A percentile compares a stretch with the other conserved stretches of the same genome.
Evolutionary conservation across 768 basidiomycete genomes (phyloP).

Genomic region (Strobilomyces dryophilus): DNA sequence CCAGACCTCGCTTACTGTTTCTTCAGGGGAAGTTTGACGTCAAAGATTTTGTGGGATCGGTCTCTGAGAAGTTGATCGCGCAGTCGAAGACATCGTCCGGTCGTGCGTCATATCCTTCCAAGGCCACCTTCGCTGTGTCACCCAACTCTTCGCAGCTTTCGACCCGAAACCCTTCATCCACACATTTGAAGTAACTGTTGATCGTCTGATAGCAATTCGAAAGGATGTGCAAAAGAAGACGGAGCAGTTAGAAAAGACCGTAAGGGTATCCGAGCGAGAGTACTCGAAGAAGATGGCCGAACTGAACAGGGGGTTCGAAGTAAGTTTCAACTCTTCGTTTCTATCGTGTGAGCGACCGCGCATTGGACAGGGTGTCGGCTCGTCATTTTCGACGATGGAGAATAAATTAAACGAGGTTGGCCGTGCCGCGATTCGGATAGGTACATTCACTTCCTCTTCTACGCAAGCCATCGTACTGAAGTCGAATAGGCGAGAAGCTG

Average conservation of each 20-base stretch:
- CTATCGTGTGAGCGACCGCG: background rate
- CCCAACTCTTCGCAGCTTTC: conserved; percentile 56
- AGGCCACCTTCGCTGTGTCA: background rate
- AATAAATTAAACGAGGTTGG: conserved; percentile 89
- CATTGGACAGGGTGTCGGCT: conserved; percentile 67
- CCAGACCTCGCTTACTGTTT: conserved; percentile 6
- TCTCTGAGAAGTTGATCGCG: conserved; percentile 85
- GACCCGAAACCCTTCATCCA: conserved; percentile 90
- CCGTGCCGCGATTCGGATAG: conserved; percentile 90
- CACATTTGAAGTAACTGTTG: conserved; percentile 89
- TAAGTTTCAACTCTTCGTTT: conserved; percentile 32
- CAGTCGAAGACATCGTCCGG: conserved; percentile 82
- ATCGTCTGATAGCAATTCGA: conserved; percentile 79
- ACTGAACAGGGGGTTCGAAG: conserved; percentile 91
- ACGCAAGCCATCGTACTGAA: conserved; percentile 2
- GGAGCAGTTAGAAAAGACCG: conserved; percentile 89
- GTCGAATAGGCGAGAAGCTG: conserved; percentile 77
- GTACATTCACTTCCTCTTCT: conserved; percentile 32
- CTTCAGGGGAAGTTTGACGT: conserved; percentile 84
- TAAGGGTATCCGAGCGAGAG: conserved; percentile 83
- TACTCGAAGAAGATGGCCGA: conserved; percentile 95
- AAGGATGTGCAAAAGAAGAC: conserved; percentile 89
- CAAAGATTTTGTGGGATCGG: conserved; percentile 79
- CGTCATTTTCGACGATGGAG: conserved; percentile 88
- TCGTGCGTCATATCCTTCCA: conserved; percentile 49